phyloP scores from a whole-genome alignment of 1,284 basidiomycete genomes.

The Moesziomyces sp. region DNA sequence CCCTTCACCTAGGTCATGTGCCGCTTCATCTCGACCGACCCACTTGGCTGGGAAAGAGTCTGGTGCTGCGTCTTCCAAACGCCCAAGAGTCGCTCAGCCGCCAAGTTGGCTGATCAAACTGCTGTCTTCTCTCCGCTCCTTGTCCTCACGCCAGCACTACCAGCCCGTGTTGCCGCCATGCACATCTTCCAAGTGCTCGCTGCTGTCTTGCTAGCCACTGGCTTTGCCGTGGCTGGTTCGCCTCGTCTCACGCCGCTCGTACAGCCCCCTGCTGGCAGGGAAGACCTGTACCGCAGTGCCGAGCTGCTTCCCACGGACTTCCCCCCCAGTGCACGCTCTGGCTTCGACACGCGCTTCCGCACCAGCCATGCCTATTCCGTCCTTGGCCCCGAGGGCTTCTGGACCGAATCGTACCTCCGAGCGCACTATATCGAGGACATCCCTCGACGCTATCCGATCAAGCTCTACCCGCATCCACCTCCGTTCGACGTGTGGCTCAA shows the following conservation, averaged over 20 bases:
- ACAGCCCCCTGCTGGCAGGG: slow-evolving; percentile 22
- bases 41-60: too few relatives aligned
- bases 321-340: background rate
- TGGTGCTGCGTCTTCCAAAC: too few relatives aligned
- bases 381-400: slow-evolving; percentile 21
- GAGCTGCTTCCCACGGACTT: slow-evolving; percentile 22
- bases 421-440: slow-evolving; percentile 11
- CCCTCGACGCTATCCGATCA: slow-evolving; percentile 14
- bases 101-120: too few relatives aligned
- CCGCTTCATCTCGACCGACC: too few relatives aligned
- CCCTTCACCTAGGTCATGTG: too few relatives aligned
- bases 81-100: too few relatives aligned
- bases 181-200: background rate
- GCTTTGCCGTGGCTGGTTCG: background rate
- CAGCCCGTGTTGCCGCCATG: background rate
- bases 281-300: slow-evolving; percentile 14
- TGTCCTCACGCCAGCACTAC: too few relatives aligned
- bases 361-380: background rate
- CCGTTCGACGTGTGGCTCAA: slow-evolving; percentile 35
- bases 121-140: too few relatives aligned
- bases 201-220: background rate
- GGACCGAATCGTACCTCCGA: slow-evolving; percentile 15
- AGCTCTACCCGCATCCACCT: slow-evolving; percentile 4
- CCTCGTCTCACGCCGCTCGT: background rate
- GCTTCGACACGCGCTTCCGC: slow-evolving; percentile 2